Evolutionary conservation across 2,329 filamentous ascomycete species (phyloP), one percentile per base, ranked within the genome.

Genomic region (Fusarium decemcellulare): DNA sequence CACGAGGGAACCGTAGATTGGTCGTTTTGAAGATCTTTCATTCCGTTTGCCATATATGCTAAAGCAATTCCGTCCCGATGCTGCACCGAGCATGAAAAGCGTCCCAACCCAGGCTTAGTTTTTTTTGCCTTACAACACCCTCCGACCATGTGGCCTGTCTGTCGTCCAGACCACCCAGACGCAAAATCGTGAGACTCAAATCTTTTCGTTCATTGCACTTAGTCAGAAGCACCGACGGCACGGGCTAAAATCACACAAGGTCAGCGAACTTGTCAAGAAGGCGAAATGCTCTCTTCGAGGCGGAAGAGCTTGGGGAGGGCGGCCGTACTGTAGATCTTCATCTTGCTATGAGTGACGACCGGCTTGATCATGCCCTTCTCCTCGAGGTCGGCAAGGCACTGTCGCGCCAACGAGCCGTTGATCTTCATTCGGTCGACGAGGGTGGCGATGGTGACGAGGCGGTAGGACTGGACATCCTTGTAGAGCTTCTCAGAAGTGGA

Each of bases 391-490:
- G 88, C 88, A 76, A 98, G 88, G 85, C 93, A 95, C 87, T 90
- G 88, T 81, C 96, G 92, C 77, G 96, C 96, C 81, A 99, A 88
- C 78, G 94, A 97, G 82, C 96, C 97, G 89, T 99, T 99, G 90
- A 99, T 97, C 94, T 99, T 99, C 86, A 99, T 91, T 86, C 96
- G 92, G 87, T 99, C 96, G 90, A 99, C 96, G 81, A 99, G 94
- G 79, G 94, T 95, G 81, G 96, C 95, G 81, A 98, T 93, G 82
- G 96, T 98, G 87, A 99, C 94, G 85, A 99, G 94, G 82, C 96
- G 94, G 93, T 98, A 99, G 74, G 96, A 98, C 87, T 98, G 96
- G 80, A 99, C 97, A 91, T 99, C 96, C 90, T 99, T 99, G 90
- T 97, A 93, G 85, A 99, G 94, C 90, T 97, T 97, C 87, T 99